Percentiles rank a stretch among this genome's conserved stretches.
phyloP scores from a whole-genome alignment of 148 eudicot genomes.

The Simmondsia chinensis region DNA sequence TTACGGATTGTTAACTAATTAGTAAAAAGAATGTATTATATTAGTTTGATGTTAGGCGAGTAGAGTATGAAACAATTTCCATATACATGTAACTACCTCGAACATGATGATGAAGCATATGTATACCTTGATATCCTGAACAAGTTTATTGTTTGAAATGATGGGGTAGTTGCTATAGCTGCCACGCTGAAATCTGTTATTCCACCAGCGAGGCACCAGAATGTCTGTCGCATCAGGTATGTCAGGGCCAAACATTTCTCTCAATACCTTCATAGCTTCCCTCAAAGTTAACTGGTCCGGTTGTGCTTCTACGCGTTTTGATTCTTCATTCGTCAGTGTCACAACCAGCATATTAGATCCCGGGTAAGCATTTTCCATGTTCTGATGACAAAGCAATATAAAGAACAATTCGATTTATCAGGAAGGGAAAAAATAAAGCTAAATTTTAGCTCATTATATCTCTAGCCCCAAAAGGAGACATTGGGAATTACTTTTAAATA shows the following conservation, averaged over 20 bases:
- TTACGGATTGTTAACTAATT: too few species aligned
- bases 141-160: constrained; percentile 40
- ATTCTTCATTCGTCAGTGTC: constrained; percentile 70
- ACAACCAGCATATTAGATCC: constrained; percentile 89
- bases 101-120: too few species aligned
- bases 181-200: constrained; percentile 75
- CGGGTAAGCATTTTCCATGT: constrained; percentile 87
- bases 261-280: constrained; percentile 81
- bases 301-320: constrained; percentile 79
- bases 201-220: constrained; percentile 92
- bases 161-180: constrained; percentile 81
- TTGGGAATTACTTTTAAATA: too few species aligned
- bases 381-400: constrained; percentile 39
- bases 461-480: too few species aligned
- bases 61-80: too few species aligned
- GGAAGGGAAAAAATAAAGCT: too few species aligned
- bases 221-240: constrained; percentile 74
- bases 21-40: too few species aligned
- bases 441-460: too few species aligned
- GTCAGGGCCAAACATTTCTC: constrained; percentile 71
- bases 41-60: too few species aligned
- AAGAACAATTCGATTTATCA: too few species aligned
- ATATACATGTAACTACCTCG: too few species aligned
- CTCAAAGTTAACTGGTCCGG: constrained; percentile 58
- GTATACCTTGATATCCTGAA: constrained; percentile 55